Evolutionary conservation across 2,329 filamentous ascomycete genomes (phyloP), one percentile per base, ranked within the genome.

Genomic region (Nemania sp.): DNA sequence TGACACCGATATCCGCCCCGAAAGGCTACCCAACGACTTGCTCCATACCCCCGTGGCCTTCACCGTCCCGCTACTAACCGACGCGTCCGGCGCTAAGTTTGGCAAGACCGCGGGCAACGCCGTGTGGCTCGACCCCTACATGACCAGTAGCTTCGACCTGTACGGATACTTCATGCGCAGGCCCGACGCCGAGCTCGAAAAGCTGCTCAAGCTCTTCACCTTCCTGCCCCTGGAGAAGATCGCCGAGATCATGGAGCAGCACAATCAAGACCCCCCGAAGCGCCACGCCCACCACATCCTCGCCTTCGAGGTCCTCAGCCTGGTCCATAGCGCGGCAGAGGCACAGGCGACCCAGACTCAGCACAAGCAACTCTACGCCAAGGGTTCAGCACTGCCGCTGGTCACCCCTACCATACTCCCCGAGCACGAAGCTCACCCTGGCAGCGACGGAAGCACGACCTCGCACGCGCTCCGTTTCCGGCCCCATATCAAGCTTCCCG

Each of bases 61-160:
- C 62, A 97, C 94, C 0, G 91, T 93, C 1, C 94, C 94, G 0
- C 81, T 99, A 1, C 77, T 99, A 31, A 96, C 91, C 0, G 92
- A 93, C 47, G 79, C 89, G 1, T 83, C 89, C 0, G 94, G 94
- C 15, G 84, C 84, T 68, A 99, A 99, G 72, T 92, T 97, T 64
- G 94, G 94, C 46, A 99, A 99, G 76, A 95, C 87, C 59, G 89
- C 91, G 2, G 93, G 92, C 22, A 97, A 97, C 70, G 92, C 93
- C 2, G 74, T 99, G 30, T 99, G 94, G 94, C 81, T 99, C 3
- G 91, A 97, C 70, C 79, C 80, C 48, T 85, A 87, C 64, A 82
- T 91, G 81, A 96, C 93, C 1, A 86, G 81, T 24, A 77, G 86
- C 0, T 97, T 93, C 66, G 91, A 97, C 53, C 78, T 97, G 1